Percentiles rank a stretch among this genome's conserved stretches.
phyloP scores from a whole-genome alignment of 768 basidiomycete genomes.

The Melanogaster broomeanus region DNA sequence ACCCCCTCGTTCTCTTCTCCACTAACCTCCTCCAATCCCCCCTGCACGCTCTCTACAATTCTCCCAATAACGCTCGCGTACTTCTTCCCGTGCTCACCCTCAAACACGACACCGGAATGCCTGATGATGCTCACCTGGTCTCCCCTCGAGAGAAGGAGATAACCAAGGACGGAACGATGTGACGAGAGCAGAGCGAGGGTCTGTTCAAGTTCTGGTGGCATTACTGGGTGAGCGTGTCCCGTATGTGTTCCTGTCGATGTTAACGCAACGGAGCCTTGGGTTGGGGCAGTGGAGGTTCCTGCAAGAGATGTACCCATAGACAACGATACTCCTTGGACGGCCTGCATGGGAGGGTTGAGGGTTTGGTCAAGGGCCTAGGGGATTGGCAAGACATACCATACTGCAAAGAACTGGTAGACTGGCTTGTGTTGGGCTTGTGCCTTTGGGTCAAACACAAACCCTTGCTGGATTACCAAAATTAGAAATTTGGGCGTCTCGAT shows the following conservation, averaged over 20 bases:
- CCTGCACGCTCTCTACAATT: slow-evolving; percentile 78
- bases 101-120: slow-evolving; percentile 82
- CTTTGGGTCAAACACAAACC: neutral
- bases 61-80: slow-evolving; percentile 71
- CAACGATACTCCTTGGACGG: slow-evolving; percentile 8
- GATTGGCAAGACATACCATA: neutral
- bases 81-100: slow-evolving; percentile 77
- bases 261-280: slow-evolving; percentile 7
- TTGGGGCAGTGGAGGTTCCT: neutral
- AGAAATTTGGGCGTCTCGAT: too few relatives aligned
- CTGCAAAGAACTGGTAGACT: neutral
- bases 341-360: slow-evolving; percentile 17
- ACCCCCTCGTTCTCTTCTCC: slow-evolving; percentile 62
- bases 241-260: slow-evolving; percentile 13
- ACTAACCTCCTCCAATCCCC: slow-evolving; percentile 78
- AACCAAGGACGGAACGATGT: slow-evolving; percentile 85
- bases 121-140: slow-evolving; percentile 78
- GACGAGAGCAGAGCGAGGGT: slow-evolving; percentile 75
- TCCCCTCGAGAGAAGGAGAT: slow-evolving; percentile 77
- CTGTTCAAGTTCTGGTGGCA: slow-evolving; percentile 82
- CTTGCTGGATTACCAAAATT: neutral
- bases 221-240: slow-evolving; percentile 23
- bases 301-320: slow-evolving; percentile 16
- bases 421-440: neutral
- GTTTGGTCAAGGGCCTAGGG: slow-evolving; percentile 4